These are phyloP conservation scores for Podaxis sp. DNA, from an alignment of 768 basidiomycete species.

Conservation along the genomic window DNA sequence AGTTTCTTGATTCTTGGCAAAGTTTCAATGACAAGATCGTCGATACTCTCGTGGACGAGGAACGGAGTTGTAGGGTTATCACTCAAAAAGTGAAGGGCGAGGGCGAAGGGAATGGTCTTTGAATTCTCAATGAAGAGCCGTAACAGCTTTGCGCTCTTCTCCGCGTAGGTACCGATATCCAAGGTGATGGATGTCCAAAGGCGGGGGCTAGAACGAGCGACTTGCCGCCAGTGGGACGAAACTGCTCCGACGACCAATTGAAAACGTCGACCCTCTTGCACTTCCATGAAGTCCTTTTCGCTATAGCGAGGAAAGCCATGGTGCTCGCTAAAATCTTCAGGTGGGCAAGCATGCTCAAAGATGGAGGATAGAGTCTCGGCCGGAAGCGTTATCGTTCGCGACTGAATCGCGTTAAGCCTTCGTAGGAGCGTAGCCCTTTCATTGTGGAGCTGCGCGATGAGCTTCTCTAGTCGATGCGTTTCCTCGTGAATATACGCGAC, in stretches of 20 bases:
- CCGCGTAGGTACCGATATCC: background rate
- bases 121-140: background rate
- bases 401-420: slow-evolving; percentile 1
- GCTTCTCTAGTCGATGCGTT: background rate
- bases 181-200: background rate
- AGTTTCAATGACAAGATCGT: background rate
- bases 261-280: background rate
- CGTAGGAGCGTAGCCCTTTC: slow-evolving; percentile 1
- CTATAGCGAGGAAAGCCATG: background rate
- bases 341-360: background rate
- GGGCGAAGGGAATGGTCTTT: background rate
- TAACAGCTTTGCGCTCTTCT: background rate
- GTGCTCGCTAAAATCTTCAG: background rate
- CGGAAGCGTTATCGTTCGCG: background rate
- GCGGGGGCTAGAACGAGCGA: background rate
- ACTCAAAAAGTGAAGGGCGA: background rate
- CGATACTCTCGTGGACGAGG: background rate
- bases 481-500: background rate
- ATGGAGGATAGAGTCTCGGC: background rate
- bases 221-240: slow-evolving; percentile 8
- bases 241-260: slow-evolving; percentile 4
- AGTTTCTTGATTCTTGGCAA: slow-evolving; percentile 1
- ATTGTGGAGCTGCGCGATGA: slow-evolving; percentile 1
- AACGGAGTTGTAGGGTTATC: background rate
- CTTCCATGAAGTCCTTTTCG: background rate